phyloP scores from a whole-genome alignment of 2,329 filamentous ascomycete genomes.

The Phialophora macrospora region DNA sequence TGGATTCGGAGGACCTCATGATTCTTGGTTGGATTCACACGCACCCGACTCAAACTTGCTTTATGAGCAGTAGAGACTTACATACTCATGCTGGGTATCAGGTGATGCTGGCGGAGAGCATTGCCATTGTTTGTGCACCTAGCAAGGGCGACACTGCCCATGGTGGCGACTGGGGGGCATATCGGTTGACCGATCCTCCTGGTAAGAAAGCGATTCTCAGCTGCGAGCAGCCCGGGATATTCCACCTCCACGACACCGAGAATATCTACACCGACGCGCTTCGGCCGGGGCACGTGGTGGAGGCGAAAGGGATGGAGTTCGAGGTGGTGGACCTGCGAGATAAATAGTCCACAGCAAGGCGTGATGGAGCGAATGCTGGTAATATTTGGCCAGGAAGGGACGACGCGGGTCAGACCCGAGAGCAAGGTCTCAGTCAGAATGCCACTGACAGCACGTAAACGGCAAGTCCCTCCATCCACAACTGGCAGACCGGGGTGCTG shows the following conservation, averaged over 20 bases:
- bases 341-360: constrained; percentile 12
- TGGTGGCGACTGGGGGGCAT: constrained; percentile 76
- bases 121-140: constrained; percentile 95
- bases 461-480: not conserved
- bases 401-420: constrained; percentile 15
- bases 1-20: constrained; percentile 74
- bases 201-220: constrained; percentile 82
- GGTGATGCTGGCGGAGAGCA: constrained; percentile 93
- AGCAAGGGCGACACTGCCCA: constrained; percentile 57
- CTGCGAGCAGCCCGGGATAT: constrained; percentile 77
- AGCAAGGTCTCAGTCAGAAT: not conserved
- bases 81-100: constrained; percentile 96
- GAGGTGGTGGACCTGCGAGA: constrained; percentile 68
- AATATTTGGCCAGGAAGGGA: constrained; percentile 8
- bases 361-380: not conserved
- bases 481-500: constrained; percentile 8
- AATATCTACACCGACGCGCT: constrained; percentile 79
- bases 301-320: constrained; percentile 68
- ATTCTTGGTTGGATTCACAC: constrained; percentile 98
- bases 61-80: constrained; percentile 92
- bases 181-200: constrained; percentile 89
- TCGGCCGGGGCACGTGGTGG: constrained; percentile 72
- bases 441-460: not conserved
- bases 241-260: constrained; percentile 74
- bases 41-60: constrained; percentile 94